phyloP scores from a whole-genome alignment of 2,329 filamentous ascomycete genomes.

The Penicillium sp. region DNA sequence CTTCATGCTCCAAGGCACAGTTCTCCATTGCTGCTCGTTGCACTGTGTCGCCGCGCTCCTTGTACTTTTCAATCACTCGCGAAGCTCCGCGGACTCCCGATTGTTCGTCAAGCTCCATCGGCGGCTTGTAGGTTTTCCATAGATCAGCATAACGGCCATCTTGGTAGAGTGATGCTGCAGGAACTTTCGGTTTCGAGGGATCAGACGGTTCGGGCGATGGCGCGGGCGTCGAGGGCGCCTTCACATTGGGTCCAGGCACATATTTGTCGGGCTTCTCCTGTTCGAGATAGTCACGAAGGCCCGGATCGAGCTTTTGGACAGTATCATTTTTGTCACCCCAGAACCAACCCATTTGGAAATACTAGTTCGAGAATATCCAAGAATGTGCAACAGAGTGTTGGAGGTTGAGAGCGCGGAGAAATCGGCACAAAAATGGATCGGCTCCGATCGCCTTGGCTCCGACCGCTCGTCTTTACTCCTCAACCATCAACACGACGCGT shows the following conservation, averaged over 20 bases:
- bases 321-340: constrained; percentile 62
- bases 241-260: constrained; percentile 37
- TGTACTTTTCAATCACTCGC: constrained; percentile 78
- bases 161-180: constrained; percentile 59
- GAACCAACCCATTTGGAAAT: constrained; percentile 60
- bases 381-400: background rate
- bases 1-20: constrained; percentile 82
- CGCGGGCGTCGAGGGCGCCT: constrained; percentile 27
- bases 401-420: constrained; percentile 22
- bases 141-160: constrained; percentile 79
- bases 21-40: constrained; percentile 86
- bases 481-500: constrained; percentile 34
- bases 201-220: constrained; percentile 25
- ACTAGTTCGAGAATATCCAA: background rate
- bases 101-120: constrained; percentile 64
- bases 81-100: constrained; percentile 76
- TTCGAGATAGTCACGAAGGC: constrained; percentile 79
- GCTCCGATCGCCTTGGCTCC: constrained; percentile 19
- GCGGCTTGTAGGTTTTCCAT: constrained; percentile 87
- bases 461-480: constrained; percentile 22
- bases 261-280: constrained; percentile 77
- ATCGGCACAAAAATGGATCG: constrained; percentile 30
- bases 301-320: constrained; percentile 74
- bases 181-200: constrained; percentile 36
- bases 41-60: constrained; percentile 75